Base-by-base conservation (phyloP, 2,329 filamentous ascomycete genomes). In the Colletotrichum somersetense region DNA sequence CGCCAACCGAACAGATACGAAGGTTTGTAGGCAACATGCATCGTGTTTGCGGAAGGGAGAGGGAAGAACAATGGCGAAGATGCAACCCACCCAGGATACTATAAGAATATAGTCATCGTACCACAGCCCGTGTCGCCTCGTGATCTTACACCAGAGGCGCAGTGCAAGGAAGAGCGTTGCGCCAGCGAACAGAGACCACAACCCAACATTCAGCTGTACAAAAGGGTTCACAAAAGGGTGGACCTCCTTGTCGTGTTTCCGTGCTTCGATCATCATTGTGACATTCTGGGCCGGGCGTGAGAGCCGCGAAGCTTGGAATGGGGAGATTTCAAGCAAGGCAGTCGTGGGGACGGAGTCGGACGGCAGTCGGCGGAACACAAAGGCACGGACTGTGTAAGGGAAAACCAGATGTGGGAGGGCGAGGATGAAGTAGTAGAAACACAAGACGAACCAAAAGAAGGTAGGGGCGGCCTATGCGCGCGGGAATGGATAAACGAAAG, bases 21-120 rank as follows among this genome's bases (percentile, higher is more conserved):
- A 3, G 6, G 40, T 10, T 10, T 14, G 38, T 16, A 7, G 38
- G 10, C 35, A 20, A 11, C 52, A 35, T 33, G 35, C 35, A 23
- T 18, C 14, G 4, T 12, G 20, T 40, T 44, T n/a, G 30, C 16
- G 30, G 18, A n/a, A 33, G 18, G 18, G 16, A 42, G 42, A 18
- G 6, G 2, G 14, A 5, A 7, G 14, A 40, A 40, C 1, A 6
- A 42, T 6, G 40, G 40, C 42, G 18, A 44, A 44, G 42, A 8
- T 20, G 8, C 14, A 38, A 77, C 81, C 76, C 66, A 82, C 81
- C 81, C 80, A 83, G 7, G 77, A 78, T 5, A 76, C 73, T n/a
- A 81, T 72, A n/a, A 83, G 76, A 66, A 83, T 78, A 38, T 81
- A 80, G 68, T 83, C 81, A 63, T 83, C 81, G 62, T 81, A 83